Evolutionary conservation across 2,329 filamentous ascomycete genomes (phyloP), one percentile per base, ranked within the genome.

Genomic region (Botryosphaeria dothidea): DNA sequence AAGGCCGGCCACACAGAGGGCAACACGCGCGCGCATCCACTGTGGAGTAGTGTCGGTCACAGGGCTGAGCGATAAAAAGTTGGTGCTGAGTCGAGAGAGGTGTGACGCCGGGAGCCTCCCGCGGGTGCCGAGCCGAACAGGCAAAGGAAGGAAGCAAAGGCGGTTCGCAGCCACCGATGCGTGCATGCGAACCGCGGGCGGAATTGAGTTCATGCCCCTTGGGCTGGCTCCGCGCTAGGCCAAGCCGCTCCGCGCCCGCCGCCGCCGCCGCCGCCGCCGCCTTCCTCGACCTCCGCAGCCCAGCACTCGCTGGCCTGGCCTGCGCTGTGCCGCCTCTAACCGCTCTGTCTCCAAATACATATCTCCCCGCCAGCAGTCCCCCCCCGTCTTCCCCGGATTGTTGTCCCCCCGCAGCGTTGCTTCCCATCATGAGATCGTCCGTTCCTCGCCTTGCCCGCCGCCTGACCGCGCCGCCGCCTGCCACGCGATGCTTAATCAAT

Each of bases 281-380:
- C 9, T n/a, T 7, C 38, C 38, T 15, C 38, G 5, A 7, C 31
- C 31, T 34, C 31, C 31, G 31, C 31, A 11, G 6, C 31, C 11
- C n/a, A n/a, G n/a, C n/a, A n/a, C n/a, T n/a, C n/a, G n/a, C n/a
- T n/a, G n/a, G n/a, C n/a, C n/a, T n/a, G n/a, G n/a, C n/a, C n/a
- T n/a, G n/a, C n/a, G n/a, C 36, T 57, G 43, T 60, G 38, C 56
- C 56, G 56, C 56, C 38, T 21, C 56, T 60, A 60, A n/a, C 56
- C 56, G 56, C 56, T 23, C 41, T 21, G 25, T 1, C 38, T 23
- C 29, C 41, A 46, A 15, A 41, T 60, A 60, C 38, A 58, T 58
- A 58, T 56, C 19, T 38, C 60, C 36, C 13, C 46, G 46, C 57
- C 49, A 21, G 19, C 46, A 51, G 13, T 52, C 48, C 46, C n/a